These are phyloP conservation scores for Rhynchospora breviuscula DNA, from an alignment of 176 grass and related monocot species.

Conservation along the genomic window DNA sequence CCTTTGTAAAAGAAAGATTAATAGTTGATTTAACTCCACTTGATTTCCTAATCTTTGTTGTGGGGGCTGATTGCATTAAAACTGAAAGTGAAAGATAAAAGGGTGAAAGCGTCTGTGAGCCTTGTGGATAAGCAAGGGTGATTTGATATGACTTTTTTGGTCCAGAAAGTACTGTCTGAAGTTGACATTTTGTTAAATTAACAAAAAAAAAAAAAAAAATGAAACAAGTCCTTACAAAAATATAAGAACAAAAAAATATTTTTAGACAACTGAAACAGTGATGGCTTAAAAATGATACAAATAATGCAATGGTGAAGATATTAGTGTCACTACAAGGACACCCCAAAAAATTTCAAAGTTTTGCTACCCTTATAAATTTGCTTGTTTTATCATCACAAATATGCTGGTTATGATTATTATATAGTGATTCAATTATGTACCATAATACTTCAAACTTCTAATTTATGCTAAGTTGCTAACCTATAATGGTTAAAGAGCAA, in stretches of 20 bases:
- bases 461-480: neutral
- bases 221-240: neutral
- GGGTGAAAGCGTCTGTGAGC: neutral
- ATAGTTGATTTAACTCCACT: neutral
- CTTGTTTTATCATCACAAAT: neutral
- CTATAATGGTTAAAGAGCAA: neutral
- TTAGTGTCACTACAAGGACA: neutral
- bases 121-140: neutral
- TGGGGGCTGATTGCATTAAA: neutral
- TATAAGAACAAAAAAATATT: neutral
- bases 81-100: neutral
- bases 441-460: neutral
- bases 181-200: conserved; percentile 14
- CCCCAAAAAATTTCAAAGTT: neutral
- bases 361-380: neutral
- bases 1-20: neutral
- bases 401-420: neutral
- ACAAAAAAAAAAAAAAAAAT: neutral
- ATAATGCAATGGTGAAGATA: neutral
- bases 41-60: neutral
- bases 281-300: neutral
- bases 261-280: neutral
- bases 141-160: conserved; percentile 2
- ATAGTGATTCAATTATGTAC: neutral
- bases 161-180: conserved; percentile 4